Evolutionary conservation across 441 rosid genomes (phyloP).

Genomic region (Populus hybrid): DNA sequence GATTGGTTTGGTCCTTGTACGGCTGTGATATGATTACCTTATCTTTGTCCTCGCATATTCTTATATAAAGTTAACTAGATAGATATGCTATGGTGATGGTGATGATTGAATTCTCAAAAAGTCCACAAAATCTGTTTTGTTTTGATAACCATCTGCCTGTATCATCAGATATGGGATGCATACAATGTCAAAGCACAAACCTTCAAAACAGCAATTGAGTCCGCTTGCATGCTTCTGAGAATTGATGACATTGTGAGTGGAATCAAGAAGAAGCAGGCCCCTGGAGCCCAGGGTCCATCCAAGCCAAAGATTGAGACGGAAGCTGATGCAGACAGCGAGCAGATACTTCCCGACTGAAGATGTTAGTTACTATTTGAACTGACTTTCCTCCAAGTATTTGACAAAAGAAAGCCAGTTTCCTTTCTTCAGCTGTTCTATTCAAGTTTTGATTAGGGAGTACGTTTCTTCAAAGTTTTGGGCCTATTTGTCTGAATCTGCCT

Average conservation of each 20-base stretch:
- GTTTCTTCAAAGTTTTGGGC: neutral
- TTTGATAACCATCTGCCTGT: neutral
- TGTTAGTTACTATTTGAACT: neutral
- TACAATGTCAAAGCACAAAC: conserved; percentile 93
- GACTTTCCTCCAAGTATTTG: neutral
- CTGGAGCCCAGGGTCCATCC: conserved; percentile 60
- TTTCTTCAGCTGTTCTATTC: neutral
- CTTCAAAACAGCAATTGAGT: conserved; percentile 90
- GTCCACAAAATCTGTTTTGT: neutral
- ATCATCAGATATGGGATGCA: conserved; percentile 82
- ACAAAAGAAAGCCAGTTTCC: neutral
- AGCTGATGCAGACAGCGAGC: conserved; percentile 87
- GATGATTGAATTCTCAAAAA: neutral
- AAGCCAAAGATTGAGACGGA: conserved; percentile 81
- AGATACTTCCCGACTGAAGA: conserved; percentile 69
- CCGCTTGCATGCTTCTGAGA: conserved; percentile 87
- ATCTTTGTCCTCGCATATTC: neutral
- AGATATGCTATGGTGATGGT: neutral
- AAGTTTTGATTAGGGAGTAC: neutral
- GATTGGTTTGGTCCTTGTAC: neutral
- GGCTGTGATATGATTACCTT: neutral
- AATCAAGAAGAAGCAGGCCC: conserved; percentile 84
- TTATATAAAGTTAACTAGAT: neutral
- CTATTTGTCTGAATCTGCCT: neutral
- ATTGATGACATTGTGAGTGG: conserved; percentile 97